Evolutionary conservation across 2,329 filamentous ascomycete genomes (phyloP).

Genomic region (Helminthosporium solani): DNA sequence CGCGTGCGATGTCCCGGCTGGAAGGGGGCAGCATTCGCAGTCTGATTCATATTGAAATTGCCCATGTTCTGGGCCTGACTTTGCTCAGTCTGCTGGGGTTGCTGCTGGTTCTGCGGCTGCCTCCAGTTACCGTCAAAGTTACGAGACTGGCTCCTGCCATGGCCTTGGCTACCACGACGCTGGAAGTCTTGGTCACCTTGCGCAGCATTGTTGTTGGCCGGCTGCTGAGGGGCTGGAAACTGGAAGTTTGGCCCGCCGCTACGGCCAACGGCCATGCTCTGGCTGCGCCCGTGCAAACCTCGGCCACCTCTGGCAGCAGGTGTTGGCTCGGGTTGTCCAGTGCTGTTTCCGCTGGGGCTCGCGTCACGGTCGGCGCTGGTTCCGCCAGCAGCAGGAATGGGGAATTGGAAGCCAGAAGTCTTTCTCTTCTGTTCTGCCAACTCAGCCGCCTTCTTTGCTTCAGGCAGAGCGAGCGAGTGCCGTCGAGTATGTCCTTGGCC

Average conservation of each 20-base stretch:
- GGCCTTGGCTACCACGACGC: conserved; percentile 74
- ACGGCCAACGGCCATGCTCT: conserved; percentile 80
- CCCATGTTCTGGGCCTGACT: conserved; percentile 54
- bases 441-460: conserved; percentile 97
- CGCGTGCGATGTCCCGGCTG: conserved; percentile 89
- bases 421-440: conserved; percentile 95
- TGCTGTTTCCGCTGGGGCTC: conserved; percentile 55
- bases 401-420: conserved; percentile 92
- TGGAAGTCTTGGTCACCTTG: conserved; percentile 63
- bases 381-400: conserved; percentile 66
- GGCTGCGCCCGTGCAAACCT: conserved; percentile 70
- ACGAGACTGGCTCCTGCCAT: conserved; percentile 78
- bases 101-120: conserved; percentile 63
- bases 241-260: conserved; percentile 72
- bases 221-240: conserved; percentile 60
- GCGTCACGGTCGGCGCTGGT: conserved; percentile 54
- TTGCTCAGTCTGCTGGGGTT: conserved; percentile 52
- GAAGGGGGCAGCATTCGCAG: conserved; percentile 70
- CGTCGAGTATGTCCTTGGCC: conserved; percentile 81
- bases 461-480: conserved; percentile 90
- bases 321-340: conserved; percentile 26
- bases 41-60: conserved; percentile 69
- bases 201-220: conserved; percentile 42
- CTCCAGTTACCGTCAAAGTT: conserved; percentile 99
- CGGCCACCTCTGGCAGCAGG: conserved; percentile 44